Evolutionary conservation across 352 stramenopile species (phyloP).

Genomic region (Phytophthora ramorum): DNA sequence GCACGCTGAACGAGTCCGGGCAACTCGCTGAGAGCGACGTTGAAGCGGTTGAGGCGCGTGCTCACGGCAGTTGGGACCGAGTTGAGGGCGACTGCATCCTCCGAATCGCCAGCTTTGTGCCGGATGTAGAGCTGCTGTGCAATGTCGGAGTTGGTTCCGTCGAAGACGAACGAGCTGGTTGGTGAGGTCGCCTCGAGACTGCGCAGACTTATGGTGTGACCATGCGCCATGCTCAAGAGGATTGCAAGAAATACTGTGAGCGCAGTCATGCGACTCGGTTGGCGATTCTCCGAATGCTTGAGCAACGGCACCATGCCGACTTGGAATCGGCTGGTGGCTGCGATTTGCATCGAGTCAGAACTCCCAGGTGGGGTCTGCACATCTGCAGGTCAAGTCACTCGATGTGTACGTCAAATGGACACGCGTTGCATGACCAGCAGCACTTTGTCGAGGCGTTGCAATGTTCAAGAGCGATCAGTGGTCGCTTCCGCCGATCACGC

Average conservation of each 20-base stretch:
- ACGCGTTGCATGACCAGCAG: background rate
- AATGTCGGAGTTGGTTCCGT: conserved; percentile 42
- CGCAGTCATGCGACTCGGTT: background rate
- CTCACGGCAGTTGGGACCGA: conserved; percentile 11
- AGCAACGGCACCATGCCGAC: conserved; percentile 16
- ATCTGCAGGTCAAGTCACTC: background rate
- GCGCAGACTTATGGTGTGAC: conserved; percentile 7
- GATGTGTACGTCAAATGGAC: background rate
- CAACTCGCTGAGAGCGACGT: conserved; percentile 22
- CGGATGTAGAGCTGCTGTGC: conserved; percentile 45
- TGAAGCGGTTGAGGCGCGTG: conserved; percentile 11
- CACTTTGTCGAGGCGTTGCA: background rate
- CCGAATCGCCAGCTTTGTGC: conserved; percentile 20
- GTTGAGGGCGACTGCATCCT: conserved; percentile 14
- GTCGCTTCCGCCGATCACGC: background rate
- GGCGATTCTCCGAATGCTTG: conserved; percentile 20
- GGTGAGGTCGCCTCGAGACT: conserved; percentile 11
- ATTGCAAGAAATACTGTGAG: conserved; percentile 8
- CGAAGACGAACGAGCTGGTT: conserved; percentile 27
- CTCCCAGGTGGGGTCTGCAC: background rate
- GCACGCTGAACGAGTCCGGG: conserved; percentile 40
- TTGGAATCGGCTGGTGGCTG: conserved; percentile 12
- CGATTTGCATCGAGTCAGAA: conserved; percentile 32
- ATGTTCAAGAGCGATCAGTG: background rate
- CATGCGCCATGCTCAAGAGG: background rate